These are phyloP conservation scores for Mesembryanthemum crystallinum DNA, from an alignment of 148 eudicot species.

Conservation along the genomic window DNA sequence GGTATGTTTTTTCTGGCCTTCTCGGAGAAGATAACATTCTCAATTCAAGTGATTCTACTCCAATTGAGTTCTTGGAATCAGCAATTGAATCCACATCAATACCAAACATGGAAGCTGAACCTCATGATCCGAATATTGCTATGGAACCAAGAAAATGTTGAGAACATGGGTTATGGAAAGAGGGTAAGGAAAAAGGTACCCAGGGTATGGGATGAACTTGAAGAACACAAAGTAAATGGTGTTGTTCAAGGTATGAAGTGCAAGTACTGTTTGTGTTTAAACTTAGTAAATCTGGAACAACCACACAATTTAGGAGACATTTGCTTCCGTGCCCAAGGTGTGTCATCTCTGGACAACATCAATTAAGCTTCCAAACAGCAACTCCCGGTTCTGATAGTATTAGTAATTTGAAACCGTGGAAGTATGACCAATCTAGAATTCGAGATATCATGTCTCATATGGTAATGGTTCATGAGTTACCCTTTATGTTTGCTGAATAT, in stretches of 20 bases:
- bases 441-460: neutral
- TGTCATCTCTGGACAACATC: too few relatives aligned
- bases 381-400: neutral
- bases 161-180: neutral
- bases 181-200: neutral
- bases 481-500: conserved; percentile 4
- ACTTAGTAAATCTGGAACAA: too few relatives aligned
- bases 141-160: neutral
- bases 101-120: neutral
- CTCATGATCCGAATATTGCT: neutral
- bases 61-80: neutral
- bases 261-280: neutral
- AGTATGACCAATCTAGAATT: neutral
- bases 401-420: neutral
- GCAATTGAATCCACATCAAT: neutral
- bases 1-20: too few relatives aligned
- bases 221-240: neutral
- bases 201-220: neutral
- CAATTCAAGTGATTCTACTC: too few relatives aligned
- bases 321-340: too few relatives aligned
- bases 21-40: too few relatives aligned
- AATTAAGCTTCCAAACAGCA: too few relatives aligned
- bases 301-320: too few relatives aligned
- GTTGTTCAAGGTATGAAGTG: neutral
- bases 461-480: neutral